A percentile compares a stretch with the other conserved stretches of the same genome.
These are phyloP conservation scores for Cladosporium colombiae DNA, from an alignment of 2,329 filamentous ascomycete genomes.

Conservation along the genomic window DNA sequence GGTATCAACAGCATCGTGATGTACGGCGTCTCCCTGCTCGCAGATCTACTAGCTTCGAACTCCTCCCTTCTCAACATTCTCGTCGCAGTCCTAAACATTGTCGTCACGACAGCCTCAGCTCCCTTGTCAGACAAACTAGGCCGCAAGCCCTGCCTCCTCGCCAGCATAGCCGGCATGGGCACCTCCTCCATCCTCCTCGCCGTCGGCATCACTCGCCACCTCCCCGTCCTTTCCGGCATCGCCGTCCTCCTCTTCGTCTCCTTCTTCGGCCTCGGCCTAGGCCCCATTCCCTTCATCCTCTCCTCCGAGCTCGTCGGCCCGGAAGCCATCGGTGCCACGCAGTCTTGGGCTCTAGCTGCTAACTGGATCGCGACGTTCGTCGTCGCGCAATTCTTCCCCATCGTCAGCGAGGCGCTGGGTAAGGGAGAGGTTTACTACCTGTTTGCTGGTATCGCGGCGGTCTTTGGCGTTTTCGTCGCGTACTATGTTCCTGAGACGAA, in stretches of 20 bases:
- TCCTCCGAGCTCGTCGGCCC: slow-evolving; percentile 86
- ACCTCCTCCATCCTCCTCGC: slow-evolving; percentile 74
- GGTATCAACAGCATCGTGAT: slow-evolving; percentile 96
- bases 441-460: slow-evolving; percentile 73
- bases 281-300: slow-evolving; percentile 92
- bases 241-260: slow-evolving; percentile 83
- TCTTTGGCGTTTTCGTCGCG: slow-evolving; percentile 71
- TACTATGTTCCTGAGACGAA: slow-evolving; percentile 83
- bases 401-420: slow-evolving; percentile 75
- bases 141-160: slow-evolving; percentile 79
- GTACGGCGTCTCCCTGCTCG: slow-evolving; percentile 92
- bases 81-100: slow-evolving; percentile 82
- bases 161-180: slow-evolving; percentile 84
- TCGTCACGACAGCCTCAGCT: slow-evolving; percentile 78
- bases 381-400: slow-evolving; percentile 92
- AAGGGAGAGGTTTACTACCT: slow-evolving; percentile 88
- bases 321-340: slow-evolving; percentile 86
- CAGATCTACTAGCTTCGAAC: slow-evolving; percentile 75
- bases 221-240: slow-evolving; percentile 76
- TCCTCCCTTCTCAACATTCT: slow-evolving; percentile 83
- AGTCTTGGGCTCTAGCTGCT: slow-evolving; percentile 81
- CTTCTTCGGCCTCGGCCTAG: slow-evolving; percentile 86
- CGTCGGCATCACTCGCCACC: slow-evolving; percentile 71
- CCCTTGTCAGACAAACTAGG: slow-evolving; percentile 85
- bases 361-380: slow-evolving; percentile 91